These are phyloP conservation scores for Lipomyces sp. DNA, from an alignment of 805 yeast species.

Conservation along the genomic window DNA sequence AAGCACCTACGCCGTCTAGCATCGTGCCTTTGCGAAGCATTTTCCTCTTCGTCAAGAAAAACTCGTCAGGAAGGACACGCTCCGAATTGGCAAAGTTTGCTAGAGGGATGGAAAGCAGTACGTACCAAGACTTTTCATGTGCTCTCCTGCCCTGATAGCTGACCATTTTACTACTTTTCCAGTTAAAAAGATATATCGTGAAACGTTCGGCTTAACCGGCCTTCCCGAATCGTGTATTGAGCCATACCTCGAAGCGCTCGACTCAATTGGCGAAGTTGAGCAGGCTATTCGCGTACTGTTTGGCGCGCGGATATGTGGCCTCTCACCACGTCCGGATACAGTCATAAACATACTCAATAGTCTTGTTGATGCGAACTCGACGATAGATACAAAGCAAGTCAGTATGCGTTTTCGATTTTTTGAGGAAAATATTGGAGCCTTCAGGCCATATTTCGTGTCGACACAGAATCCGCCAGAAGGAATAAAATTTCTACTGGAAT, in stretches of 20 bases:
- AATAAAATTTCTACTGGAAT: conserved; percentile 1
- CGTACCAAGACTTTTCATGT: no score
- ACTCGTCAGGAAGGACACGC: no score
- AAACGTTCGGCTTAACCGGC: no score
- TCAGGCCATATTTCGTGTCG: conserved; percentile 17
- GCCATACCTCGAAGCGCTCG: conserved; percentile 1
- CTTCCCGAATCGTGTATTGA: conserved; percentile 13
- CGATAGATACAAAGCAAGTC: background rate
- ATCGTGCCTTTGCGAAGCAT: no score
- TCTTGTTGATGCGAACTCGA: background rate
- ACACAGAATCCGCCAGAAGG: background rate
- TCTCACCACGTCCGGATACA: conserved; percentile 3
- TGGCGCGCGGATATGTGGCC: conserved; percentile 5
- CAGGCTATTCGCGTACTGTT: conserved; percentile 4
- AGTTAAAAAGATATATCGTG: no score
- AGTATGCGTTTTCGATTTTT: background rate
- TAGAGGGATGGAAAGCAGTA: no score
- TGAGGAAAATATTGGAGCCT: conserved; percentile 4
- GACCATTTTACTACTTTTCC: no score
- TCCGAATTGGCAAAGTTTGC: no score
- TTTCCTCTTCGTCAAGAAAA: no score
- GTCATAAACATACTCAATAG: background rate
- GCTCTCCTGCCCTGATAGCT: no score
- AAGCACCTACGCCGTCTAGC: no score
- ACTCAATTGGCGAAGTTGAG: background rate